Percentiles rank a stretch among this genome's conserved stretches.
Evolutionary conservation across 192 early-diverging fungal genomes (phyloP).

Genomic region (Geosiphon pyriformis): DNA sequence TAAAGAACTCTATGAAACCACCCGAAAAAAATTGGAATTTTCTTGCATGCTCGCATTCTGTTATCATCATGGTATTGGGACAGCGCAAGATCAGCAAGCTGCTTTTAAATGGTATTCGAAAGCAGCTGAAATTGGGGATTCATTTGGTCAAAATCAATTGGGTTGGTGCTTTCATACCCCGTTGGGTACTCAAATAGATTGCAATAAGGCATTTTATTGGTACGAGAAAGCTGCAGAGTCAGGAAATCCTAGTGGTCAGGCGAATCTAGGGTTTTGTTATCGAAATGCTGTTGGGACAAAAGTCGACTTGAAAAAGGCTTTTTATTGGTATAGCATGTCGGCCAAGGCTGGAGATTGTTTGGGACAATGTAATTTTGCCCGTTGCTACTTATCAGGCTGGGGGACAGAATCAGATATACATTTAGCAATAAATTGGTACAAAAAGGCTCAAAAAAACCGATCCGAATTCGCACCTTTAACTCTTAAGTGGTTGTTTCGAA

Average conservation of each 20-base stretch:
- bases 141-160: background rate
- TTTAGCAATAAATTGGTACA: conserved; percentile 59
- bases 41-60: background rate
- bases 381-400: conserved; percentile 68
- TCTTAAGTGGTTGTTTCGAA: too few relatives aligned
- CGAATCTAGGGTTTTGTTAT: conserved; percentile 55
- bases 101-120: background rate
- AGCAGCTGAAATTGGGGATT: background rate
- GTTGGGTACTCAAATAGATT: background rate
- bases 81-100: background rate
- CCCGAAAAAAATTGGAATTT: background rate
- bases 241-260: conserved; percentile 14
- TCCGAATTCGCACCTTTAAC: too few relatives aligned
- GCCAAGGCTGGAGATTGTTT: conserved; percentile 67
- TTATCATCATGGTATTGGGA: background rate
- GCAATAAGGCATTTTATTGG: background rate
- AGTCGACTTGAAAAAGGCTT: conserved; percentile 43
- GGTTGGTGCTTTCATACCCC: background rate
- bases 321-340: conserved; percentile 57
- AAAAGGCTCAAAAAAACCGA: too few relatives aligned
- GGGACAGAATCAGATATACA: conserved; percentile 42
- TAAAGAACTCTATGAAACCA: too few relatives aligned
- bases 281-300: conserved; percentile 54
- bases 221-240: conserved; percentile 1
- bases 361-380: conserved; percentile 77